A percentile compares a stretch with the other conserved stretches of the same genome.
phyloP scores from a whole-genome alignment of 306 rosid genomes.

The Clitoria ternatea region DNA sequence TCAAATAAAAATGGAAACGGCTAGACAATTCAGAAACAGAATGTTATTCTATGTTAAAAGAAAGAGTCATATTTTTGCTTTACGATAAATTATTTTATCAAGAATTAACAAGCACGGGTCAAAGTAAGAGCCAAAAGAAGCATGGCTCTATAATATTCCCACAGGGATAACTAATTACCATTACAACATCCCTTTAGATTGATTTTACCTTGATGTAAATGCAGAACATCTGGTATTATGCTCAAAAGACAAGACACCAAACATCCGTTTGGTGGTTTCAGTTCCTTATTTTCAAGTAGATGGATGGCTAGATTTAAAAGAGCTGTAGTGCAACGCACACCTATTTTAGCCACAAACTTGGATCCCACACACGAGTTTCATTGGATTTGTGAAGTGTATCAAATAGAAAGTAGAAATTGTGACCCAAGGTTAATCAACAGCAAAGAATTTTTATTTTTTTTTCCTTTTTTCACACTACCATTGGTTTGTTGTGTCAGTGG shows the following conservation, averaged over 20 bases:
- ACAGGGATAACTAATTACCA: background rate
- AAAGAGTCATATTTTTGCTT: background rate
- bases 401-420: background rate
- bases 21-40: background rate
- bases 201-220: background rate
- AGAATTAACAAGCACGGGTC: background rate
- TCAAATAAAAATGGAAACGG: background rate
- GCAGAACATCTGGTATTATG: background rate
- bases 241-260: background rate
- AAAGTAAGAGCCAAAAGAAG: background rate
- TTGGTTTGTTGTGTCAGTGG: background rate
- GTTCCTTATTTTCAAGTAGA: background rate
- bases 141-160: background rate
- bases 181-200: background rate
- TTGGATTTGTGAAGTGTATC: background rate
- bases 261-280: background rate
- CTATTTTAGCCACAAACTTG: background rate
- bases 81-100: background rate
- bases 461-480: background rate
- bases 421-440: background rate
- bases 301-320: background rate
- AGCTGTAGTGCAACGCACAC: background rate
- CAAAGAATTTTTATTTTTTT: background rate
- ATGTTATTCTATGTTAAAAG: background rate
- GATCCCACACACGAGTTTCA: background rate